phyloP scores from a whole-genome alignment of 768 basidiomycete species.

The Boletales sp. region DNA sequence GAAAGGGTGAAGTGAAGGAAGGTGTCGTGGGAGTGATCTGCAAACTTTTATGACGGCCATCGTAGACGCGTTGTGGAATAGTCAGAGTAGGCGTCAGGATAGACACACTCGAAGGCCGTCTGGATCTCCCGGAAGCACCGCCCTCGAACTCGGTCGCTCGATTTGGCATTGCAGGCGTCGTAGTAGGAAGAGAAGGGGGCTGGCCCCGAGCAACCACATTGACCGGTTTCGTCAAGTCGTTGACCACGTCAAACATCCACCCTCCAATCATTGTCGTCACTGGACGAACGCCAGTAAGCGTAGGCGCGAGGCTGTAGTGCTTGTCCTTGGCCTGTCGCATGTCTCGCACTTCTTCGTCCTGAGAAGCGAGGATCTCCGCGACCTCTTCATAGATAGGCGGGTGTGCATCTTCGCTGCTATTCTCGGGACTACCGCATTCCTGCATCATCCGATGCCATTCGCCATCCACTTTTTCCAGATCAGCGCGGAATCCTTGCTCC shows the following conservation, averaged over 20 bases:
- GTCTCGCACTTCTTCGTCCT: constrained; percentile 36
- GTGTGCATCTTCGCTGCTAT: constrained; percentile 33
- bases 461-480: constrained; percentile 62
- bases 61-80: constrained; percentile 29
- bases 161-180: constrained; percentile 18
- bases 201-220: background rate
- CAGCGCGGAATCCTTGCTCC: constrained; percentile 83
- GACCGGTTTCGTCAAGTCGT: constrained; percentile 50
- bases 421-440: constrained; percentile 55
- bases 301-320: constrained; percentile 42
- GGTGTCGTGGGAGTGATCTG: constrained; percentile 63
- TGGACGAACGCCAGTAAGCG: constrained; percentile 42
- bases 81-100: constrained; percentile 34
- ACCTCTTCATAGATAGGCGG: constrained; percentile 36
- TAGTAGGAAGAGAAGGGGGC: constrained; percentile 18
- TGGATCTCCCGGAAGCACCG: constrained; percentile 16
- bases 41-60: constrained; percentile 43
- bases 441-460: constrained; percentile 72
- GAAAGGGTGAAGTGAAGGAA: constrained; percentile 29
- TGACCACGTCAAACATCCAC: constrained; percentile 83
- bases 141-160: constrained; percentile 16
- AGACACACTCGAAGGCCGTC: constrained; percentile 33
- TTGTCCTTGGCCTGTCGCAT: constrained; percentile 26
- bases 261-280: constrained; percentile 53
- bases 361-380: constrained; percentile 47